Percentiles rank a stretch among this genome's conserved stretches.
Conservation (phyloP, 2,329 filamentous ascomycete genomes). For the Exophiala aquamarina region DNA sequence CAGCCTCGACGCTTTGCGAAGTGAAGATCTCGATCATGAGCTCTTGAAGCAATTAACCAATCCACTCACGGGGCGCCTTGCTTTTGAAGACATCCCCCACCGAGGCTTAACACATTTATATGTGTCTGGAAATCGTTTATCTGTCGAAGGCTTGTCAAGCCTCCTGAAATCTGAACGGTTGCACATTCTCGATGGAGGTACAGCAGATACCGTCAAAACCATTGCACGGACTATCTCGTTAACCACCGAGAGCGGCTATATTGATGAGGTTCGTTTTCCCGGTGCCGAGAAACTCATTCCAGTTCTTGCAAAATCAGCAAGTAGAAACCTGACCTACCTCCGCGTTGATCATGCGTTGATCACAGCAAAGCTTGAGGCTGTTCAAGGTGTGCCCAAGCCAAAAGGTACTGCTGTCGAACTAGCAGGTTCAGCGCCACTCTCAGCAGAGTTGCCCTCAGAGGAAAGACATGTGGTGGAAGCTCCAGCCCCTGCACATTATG, state of each 20-base stretch:
- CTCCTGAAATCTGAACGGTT: constrained; percentile 53
- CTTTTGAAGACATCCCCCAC: constrained; percentile 56
- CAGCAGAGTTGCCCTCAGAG: constrained; percentile 31
- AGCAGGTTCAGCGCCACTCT: constrained; percentile 17
- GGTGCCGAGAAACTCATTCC: constrained; percentile 57
- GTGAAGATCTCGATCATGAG: constrained; percentile 53
- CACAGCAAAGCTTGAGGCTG: constrained; percentile 42
- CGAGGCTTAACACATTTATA: constrained; percentile 62
- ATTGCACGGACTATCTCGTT: constrained; percentile 19
- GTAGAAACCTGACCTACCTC: constrained; percentile 52
- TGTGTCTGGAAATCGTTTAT: constrained; percentile 56
- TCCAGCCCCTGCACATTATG: constrained; percentile 20
- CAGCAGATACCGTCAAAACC: constrained; percentile 38
- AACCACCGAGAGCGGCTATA: constrained; percentile 21
- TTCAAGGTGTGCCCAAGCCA: constrained; percentile 5
- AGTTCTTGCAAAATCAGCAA: constrained; percentile 47
- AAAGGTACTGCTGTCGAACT: constrained; percentile 16
- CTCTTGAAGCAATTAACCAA: constrained; percentile 50
- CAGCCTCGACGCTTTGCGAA: constrained; percentile 41
- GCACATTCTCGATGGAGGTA: constrained; percentile 57
- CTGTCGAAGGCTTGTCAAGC: constrained; percentile 55
- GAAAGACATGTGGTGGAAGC: constrained; percentile 34
- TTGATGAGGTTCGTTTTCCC: constrained; percentile 39
- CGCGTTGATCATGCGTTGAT: constrained; percentile 56
- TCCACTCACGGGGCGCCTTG: constrained; percentile 52